Evolutionary conservation across 2,329 filamentous ascomycete species (phyloP), one percentile per base, ranked within the genome.

Genomic region (Arthrobotrys sphaeroides): DNA sequence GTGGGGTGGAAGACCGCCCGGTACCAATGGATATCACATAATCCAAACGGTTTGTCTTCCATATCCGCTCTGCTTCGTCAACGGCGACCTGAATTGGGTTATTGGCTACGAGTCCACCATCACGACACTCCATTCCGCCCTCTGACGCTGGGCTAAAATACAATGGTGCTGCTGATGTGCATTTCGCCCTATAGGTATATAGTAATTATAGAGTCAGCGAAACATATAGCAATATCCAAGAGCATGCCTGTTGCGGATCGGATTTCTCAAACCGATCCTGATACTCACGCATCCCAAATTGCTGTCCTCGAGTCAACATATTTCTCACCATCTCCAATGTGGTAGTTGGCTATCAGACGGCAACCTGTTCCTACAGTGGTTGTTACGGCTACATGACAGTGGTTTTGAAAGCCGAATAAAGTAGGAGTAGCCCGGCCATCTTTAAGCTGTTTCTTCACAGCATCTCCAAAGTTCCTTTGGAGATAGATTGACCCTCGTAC

Each of bases 331-430:
- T 24, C 62, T 18, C 62, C 62, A 7, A 20, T n/a, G 6, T 55
- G 13, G n/a, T 67, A 67, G 24, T 67, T 67, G 7, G 62, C 62
- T 12, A 67, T 42, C 22, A 55, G n/a, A 40, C 33, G 24, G 47
- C 1, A 1, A 31, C 45, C 5, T 16, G 1, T 20, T 22, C n/a
- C n/a, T 10, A 57, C 62, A 1, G 49, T 42, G 3, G 62, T 67
- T 24, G 62, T 67, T 1, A 67, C 24, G 9, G 62, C 62, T 3
- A 67, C 62, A 2, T 38, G 47, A 6, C 47, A 67, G 10, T 67
- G 47, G 3, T 57, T 67, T 18, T 31, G 10, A 9, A 67, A 33
- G 6, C 62, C 62, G 22, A 33, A 67, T 12, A 55, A n/a, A n/a
- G n/a, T 28, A 10, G 10, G 0, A 12, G 7, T 13, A 1, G 7